A percentile compares a stretch with the other conserved stretches of the same genome.
Evolutionary conservation across 2,329 filamentous ascomycete species (phyloP).

Genomic region (Colletotrichum shisoi): DNA sequence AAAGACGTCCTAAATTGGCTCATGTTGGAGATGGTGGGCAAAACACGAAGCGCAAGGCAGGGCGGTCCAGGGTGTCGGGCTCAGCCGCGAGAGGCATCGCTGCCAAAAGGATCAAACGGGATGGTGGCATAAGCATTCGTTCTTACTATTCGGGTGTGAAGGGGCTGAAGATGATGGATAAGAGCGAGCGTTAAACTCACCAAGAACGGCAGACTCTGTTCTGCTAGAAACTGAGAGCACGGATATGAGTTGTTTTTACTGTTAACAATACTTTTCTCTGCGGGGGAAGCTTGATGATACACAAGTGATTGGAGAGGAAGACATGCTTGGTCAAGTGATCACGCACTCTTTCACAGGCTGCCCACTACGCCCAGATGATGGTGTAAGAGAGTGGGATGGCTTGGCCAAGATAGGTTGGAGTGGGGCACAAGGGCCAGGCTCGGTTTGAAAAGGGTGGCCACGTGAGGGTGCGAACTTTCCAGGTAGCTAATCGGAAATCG

Average conservation of each 20-base stretch:
- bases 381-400: slow-evolving; percentile 30
- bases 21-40: slow-evolving; percentile 17
- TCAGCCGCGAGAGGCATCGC: background rate
- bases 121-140: background rate
- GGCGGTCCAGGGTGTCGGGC: background rate
- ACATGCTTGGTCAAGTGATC: slow-evolving; percentile 34
- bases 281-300: slow-evolving; percentile 1
- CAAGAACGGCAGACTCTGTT: slow-evolving; percentile 10
- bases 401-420: slow-evolving; percentile 24
- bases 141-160: background rate
- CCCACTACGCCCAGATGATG: slow-evolving; percentile 13
- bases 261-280: no score
- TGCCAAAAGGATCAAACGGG: background rate
- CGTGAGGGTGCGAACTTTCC: slow-evolving; percentile 38
- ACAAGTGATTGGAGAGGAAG: slow-evolving; percentile 5
- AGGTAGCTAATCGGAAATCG: slow-evolving; percentile 40
- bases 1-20: slow-evolving; percentile 12
- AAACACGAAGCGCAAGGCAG: background rate
- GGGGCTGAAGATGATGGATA: slow-evolving; percentile 12
- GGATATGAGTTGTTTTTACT: background rate
- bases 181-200: slow-evolving; percentile 1
- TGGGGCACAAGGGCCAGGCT: slow-evolving; percentile 37
- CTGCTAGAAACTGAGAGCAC: background rate
- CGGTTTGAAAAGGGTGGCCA: slow-evolving; percentile 36
- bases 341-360: slow-evolving; percentile 33